These are phyloP conservation scores for Carex pumila DNA, from an alignment of 176 grass and related monocot species.

Conservation along the genomic window DNA sequence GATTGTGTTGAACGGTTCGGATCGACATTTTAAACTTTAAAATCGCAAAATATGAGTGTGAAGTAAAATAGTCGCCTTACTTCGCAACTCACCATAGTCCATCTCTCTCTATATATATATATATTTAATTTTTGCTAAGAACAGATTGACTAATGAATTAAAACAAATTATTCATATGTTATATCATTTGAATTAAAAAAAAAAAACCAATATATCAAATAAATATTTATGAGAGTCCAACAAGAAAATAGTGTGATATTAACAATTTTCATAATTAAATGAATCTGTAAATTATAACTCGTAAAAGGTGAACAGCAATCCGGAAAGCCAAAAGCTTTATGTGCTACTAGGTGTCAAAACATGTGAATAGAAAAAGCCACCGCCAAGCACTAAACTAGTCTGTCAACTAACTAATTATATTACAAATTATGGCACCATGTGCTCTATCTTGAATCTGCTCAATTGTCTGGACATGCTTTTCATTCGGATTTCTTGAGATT, in stretches of 20 bases:
- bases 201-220: too few relatives aligned
- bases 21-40: too few relatives aligned
- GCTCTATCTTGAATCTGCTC: background rate
- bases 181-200: background rate
- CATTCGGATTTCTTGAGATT: background rate
- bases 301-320: background rate
- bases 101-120: too few relatives aligned
- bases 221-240: too few relatives aligned
- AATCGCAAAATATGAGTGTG: too few relatives aligned
- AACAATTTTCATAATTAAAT: background rate
- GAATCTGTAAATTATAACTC: background rate
- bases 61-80: too few relatives aligned
- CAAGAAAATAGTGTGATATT: background rate
- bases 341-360: background rate
- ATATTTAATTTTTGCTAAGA: too few relatives aligned
- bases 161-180: too few relatives aligned
- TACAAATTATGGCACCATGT: constrained; percentile 19
- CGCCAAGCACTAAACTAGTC: background rate
- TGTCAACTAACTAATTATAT: background rate
- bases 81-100: too few relatives aligned
- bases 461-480: background rate
- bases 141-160: too few relatives aligned
- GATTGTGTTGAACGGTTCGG: too few relatives aligned
- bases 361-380: constrained; percentile 3
- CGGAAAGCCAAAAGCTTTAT: background rate